A percentile compares a stretch with the other conserved stretches of the same genome.
These are phyloP conservation scores for Aspergillus phoenicis DNA, from an alignment of 2,329 filamentous ascomycete genomes.

Conservation along the genomic window DNA sequence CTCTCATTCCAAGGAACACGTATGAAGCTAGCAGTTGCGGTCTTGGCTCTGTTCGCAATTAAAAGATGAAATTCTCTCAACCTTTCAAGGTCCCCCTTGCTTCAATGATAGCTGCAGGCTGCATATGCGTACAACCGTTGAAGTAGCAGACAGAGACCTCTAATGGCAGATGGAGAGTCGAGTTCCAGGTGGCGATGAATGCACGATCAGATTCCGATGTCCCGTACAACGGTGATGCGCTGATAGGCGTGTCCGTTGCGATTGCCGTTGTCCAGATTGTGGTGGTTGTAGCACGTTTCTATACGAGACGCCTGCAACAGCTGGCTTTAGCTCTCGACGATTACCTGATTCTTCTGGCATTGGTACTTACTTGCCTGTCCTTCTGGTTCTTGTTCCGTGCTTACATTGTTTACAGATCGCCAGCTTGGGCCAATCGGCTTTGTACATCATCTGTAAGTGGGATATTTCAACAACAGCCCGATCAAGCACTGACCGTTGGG, in stretches of 20 bases:
- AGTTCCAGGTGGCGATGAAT: not conserved
- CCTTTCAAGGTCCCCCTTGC: not conserved
- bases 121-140: not conserved
- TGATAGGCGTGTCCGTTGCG: conserved; percentile 22
- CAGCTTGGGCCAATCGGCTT: conserved; percentile 19
- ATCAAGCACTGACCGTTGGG: not conserved
- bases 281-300: conserved; percentile 26
- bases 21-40: not conserved
- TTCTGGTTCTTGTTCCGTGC: not conserved
- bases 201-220: not conserved
- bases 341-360: conserved; percentile 27
- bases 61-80: not conserved
- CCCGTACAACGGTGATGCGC: conserved; percentile 15
- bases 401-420: conserved; percentile 15
- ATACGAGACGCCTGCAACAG: conserved; percentile 25
- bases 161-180: not conserved
- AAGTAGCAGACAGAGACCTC: not conserved
- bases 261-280: conserved; percentile 25
- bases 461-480: too few species aligned
- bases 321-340: conserved; percentile 24
- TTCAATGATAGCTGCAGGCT: not conserved
- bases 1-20: not conserved
- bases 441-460: conserved; percentile 26
- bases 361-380: conserved; percentile 16
- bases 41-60: not conserved